Evolutionary conservation across 1,139 yeast genomes (phyloP).

Genomic region (Debaryomyces singareniensis): DNA sequence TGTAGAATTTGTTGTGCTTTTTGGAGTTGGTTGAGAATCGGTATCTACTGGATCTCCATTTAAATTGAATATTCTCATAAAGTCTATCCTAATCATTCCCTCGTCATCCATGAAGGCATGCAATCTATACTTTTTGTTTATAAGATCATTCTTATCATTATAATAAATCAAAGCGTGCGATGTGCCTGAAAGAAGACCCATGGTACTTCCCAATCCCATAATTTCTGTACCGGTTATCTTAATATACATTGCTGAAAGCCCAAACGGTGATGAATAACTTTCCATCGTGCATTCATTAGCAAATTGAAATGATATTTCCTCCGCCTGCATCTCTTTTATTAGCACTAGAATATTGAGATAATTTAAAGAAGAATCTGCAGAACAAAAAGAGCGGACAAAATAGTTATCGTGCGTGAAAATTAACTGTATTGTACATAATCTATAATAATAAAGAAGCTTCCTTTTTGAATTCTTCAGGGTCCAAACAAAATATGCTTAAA

Average conservation of each 20-base stretch:
- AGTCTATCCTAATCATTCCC: conserved; percentile 46
- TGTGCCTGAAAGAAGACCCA: conserved; percentile 52
- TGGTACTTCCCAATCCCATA: conserved; percentile 53
- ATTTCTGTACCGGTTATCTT: conserved; percentile 47
- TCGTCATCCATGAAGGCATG: conserved; percentile 48
- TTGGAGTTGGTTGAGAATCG: conserved; percentile 7
- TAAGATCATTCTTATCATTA: conserved; percentile 43
- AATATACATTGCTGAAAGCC: conserved; percentile 48
- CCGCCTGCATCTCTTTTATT: conserved; percentile 2
- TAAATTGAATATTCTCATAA: conserved; percentile 38
- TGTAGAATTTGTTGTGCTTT: conserved; percentile 10
- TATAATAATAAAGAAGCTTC: not conserved
- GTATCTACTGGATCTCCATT: conserved; percentile 1
- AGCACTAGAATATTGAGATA: not conserved
- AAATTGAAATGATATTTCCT: conserved; percentile 33
- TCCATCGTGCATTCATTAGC: conserved; percentile 51
- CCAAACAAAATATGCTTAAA: conserved; percentile 17
- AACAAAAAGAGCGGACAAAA: not conserved
- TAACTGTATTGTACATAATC: too few species aligned
- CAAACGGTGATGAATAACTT: conserved; percentile 55
- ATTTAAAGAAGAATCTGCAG: not conserved
- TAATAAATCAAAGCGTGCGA: conserved; percentile 47
- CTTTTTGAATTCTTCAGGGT: conserved; percentile 10
- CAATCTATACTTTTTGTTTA: conserved; percentile 44
- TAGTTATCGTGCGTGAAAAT: not conserved